Percentiles rank a stretch among this genome's conserved stretches.
These are phyloP conservation scores for Cladosporium colombiae DNA, from an alignment of 2,329 filamentous ascomycete species.

Conservation along the genomic window DNA sequence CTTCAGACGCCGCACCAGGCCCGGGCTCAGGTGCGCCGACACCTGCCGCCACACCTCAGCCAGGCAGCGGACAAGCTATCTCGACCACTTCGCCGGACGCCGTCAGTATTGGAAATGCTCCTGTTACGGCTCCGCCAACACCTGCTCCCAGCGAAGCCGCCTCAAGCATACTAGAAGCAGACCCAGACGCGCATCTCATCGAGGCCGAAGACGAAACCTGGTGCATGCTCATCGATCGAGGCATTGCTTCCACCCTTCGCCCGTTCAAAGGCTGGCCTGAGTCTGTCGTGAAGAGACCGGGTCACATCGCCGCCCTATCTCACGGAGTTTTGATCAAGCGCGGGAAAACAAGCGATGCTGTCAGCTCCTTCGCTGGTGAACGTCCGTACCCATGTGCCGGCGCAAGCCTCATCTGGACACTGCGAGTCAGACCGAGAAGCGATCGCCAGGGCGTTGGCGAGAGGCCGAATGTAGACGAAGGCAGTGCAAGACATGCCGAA, in stretches of 20 bases:
- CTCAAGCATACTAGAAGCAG: conserved; percentile 47
- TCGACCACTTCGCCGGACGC: conserved; percentile 14
- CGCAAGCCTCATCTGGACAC: conserved; percentile 50
- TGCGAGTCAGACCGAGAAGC: conserved; percentile 43
- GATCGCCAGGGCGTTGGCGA: conserved; percentile 20
- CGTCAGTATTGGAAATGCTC: neutral
- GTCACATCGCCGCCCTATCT: conserved; percentile 38
- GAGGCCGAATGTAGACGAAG: conserved; percentile 32
- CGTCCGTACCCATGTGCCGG: conserved; percentile 35
- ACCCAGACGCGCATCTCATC: conserved; percentile 68
- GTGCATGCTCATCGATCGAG: conserved; percentile 63
- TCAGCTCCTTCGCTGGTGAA: conserved; percentile 1
- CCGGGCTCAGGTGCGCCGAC: conserved; percentile 12
- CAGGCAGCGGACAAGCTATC: neutral
- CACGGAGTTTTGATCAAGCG: conserved; percentile 49
- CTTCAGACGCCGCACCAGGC: neutral
- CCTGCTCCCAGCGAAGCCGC: conserved; percentile 51
- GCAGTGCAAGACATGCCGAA: conserved; percentile 51
- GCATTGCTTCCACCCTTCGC: conserved; percentile 33
- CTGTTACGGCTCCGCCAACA: conserved; percentile 40
- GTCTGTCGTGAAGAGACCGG: neutral
- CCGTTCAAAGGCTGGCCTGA: neutral
- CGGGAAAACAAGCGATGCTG: conserved; percentile 22
- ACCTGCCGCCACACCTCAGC: conserved; percentile 10
- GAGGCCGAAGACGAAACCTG: conserved; percentile 75